phyloP scores from a whole-genome alignment of 495 filamentous ascomycete genomes.

The Achaetomiella virescens region DNA sequence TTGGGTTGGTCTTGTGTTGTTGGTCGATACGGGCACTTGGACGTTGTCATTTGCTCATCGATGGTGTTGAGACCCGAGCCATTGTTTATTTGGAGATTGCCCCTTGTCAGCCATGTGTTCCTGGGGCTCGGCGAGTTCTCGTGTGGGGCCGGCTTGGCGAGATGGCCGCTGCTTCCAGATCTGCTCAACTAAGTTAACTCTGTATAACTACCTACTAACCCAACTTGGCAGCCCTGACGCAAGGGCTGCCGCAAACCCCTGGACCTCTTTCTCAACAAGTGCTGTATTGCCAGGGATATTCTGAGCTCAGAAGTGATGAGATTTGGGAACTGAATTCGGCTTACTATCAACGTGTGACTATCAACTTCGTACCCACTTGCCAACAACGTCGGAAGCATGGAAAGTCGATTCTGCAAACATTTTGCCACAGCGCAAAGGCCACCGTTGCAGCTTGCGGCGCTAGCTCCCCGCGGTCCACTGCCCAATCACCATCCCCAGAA shows the following conservation, averaged over 20 bases:
- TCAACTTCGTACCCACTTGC: no score
- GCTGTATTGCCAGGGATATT: no score
- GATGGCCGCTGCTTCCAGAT: neutral
- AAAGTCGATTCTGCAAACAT: neutral
- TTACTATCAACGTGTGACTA: no score
- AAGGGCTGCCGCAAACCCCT: neutral
- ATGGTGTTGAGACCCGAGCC: neutral
- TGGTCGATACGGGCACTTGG: neutral
- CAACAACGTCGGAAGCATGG: no score
- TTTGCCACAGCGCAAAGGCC: conserved; percentile 1
- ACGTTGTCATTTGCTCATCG: neutral
- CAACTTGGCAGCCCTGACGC: neutral
- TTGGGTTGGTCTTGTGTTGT: no score
- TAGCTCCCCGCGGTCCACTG: conserved; percentile 11
- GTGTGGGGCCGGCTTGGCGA: neutral
- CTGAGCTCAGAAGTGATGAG: no score
- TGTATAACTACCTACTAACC: no score
- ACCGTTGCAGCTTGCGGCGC: conserved; percentile 1
- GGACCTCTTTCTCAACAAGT: neutral
- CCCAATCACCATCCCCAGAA: neutral
- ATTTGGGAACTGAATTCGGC: no score
- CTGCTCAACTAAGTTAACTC: no score
- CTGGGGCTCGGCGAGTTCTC: neutral
- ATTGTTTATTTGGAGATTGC: neutral
- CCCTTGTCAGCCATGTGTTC: conserved; percentile 7